Percentiles rank a stretch among this genome's conserved stretches.
phyloP scores from a whole-genome alignment of 352 stramenopile species.

The Phytophthora hibernalis region DNA sequence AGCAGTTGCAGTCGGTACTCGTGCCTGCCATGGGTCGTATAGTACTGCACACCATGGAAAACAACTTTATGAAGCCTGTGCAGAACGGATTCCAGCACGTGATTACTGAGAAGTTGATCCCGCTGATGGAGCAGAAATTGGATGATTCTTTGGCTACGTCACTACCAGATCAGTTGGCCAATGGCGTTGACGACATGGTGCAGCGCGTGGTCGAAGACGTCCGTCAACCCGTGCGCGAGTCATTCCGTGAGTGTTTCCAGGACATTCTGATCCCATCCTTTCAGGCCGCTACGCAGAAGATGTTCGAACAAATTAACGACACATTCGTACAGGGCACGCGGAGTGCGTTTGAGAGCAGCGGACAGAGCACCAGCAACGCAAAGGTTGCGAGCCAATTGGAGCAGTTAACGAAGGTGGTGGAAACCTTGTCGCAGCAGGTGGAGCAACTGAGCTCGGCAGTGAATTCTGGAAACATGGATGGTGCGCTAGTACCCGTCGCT shows the following conservation, averaged over 20 bases:
- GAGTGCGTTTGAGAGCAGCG: conserved; percentile 65
- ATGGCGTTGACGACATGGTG: conserved; percentile 75
- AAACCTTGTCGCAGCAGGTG: conserved; percentile 69
- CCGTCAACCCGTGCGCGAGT: conserved; percentile 79
- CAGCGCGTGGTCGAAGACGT: conserved; percentile 82
- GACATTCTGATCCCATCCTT: conserved; percentile 90
- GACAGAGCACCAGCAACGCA: conserved; percentile 58
- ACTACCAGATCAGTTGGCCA: conserved; percentile 68
- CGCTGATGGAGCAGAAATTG: conserved; percentile 78
- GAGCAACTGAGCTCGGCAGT: conserved; percentile 51
- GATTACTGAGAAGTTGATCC: conserved; percentile 75
- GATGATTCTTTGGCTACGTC: conserved; percentile 62
- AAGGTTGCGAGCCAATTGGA: conserved; percentile 70
- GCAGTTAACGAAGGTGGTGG: conserved; percentile 69
- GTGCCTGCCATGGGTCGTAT: conserved; percentile 88
- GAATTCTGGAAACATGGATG: conserved; percentile 32
- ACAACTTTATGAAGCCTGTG: conserved; percentile 90
- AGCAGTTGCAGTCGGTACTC: conserved; percentile 83
- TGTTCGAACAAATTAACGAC: conserved; percentile 91
- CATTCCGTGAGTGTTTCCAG: conserved; percentile 88
- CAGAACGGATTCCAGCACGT: conserved; percentile 81
- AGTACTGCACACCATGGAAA: conserved; percentile 89
- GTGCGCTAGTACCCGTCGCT: conserved; percentile 21
- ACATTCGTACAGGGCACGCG: conserved; percentile 81
- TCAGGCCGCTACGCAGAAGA: conserved; percentile 87